phyloP scores from a whole-genome alignment of 176 grass and related monocot genomes.

The Saccharum officinarum region DNA sequence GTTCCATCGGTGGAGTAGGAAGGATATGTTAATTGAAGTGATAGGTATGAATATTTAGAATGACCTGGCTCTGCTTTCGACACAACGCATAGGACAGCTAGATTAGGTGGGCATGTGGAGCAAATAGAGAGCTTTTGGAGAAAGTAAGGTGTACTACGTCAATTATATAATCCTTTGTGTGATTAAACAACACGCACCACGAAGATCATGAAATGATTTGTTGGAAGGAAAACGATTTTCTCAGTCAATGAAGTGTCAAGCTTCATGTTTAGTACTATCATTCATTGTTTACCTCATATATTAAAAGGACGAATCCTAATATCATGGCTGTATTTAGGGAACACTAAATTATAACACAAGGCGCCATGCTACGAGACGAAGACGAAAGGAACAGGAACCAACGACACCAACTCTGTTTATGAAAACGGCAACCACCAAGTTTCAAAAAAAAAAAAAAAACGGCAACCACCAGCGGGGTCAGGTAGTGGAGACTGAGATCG shows the following conservation, averaged over 20 bases:
- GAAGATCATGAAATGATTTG: constrained; percentile 22
- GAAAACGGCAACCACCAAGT: not conserved
- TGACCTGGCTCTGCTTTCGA: constrained; percentile 26
- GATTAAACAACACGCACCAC: constrained; percentile 32
- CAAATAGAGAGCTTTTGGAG: constrained; percentile 23
- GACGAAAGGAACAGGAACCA: not conserved
- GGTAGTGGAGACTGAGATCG: not conserved
- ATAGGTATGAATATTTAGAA: constrained; percentile 39
- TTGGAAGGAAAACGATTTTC: not conserved
- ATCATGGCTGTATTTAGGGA: constrained; percentile 22
- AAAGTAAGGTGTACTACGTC: constrained; percentile 27
- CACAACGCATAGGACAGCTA: constrained; percentile 26
- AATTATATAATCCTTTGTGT: constrained; percentile 10
- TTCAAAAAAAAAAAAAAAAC: no score
- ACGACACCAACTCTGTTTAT: not conserved
- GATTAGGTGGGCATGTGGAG: constrained; percentile 32
- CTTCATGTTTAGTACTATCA: not conserved
- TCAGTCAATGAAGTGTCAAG: not conserved
- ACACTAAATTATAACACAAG: not conserved
- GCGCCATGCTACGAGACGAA: not conserved
- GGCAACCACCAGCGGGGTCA: not conserved
- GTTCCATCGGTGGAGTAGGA: not conserved
- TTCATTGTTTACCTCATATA: not conserved
- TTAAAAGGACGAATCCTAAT: not conserved
- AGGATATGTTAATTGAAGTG: constrained; percentile 12